A percentile compares a stretch with the other conserved stretches of the same genome.
Conservation (phyloP, 108 stramenopile genomes). For the Pseudonitzschia multistriata region DNA sequence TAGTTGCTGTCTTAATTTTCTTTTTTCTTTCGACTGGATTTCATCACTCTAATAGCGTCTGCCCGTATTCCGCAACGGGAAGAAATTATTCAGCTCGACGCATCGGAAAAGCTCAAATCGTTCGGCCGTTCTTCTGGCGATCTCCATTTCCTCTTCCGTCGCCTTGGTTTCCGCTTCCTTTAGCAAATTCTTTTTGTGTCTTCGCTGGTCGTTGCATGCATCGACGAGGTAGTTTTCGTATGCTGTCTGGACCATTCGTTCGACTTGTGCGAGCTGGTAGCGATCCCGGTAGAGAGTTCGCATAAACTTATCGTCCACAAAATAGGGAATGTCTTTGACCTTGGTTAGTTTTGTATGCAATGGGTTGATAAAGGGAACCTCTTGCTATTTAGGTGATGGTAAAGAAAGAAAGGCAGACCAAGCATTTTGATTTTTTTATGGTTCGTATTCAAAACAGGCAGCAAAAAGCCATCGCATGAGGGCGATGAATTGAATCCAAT, state of each 20-base stretch:
- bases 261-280: conserved; percentile 86
- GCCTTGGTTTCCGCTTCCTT: conserved; percentile 30
- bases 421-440: no score
- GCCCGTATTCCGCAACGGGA: conserved; percentile 45
- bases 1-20: not conserved
- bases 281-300: conserved; percentile 74
- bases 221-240: conserved; percentile 74
- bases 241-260: conserved; percentile 81
- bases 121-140: conserved; percentile 44
- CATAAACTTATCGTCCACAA: conserved; percentile 79
- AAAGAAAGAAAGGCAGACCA: conserved; percentile 13
- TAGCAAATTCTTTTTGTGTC: conserved; percentile 60
- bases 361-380: conserved; percentile 67
- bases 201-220: conserved; percentile 79
- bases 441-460: not conserved
- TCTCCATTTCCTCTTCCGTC: conserved; percentile 51
- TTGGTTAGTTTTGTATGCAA: conserved; percentile 61
- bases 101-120: conserved; percentile 70
- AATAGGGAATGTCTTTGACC: conserved; percentile 90
- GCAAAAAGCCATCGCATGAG: not conserved
- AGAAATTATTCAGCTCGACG: conserved; percentile 73
- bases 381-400: conserved; percentile 26
- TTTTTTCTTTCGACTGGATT: not conserved
- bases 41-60: not conserved
- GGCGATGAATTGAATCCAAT: not conserved